These are phyloP conservation scores for Plasmopara viticola DNA, from an alignment of 352 stramenopile genomes.

Conservation along the genomic window DNA sequence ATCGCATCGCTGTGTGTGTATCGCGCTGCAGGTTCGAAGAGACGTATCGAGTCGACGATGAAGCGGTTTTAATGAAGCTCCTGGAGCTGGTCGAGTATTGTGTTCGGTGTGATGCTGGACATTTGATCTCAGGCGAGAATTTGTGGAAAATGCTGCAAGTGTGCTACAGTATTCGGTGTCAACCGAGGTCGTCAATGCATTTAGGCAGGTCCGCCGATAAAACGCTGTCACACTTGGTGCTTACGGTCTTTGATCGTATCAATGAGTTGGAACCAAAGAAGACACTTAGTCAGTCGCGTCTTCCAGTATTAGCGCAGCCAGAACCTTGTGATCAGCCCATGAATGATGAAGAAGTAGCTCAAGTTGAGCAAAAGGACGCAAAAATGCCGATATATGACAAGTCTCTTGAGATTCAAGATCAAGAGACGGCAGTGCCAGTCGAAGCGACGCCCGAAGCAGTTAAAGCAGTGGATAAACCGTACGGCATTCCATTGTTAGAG, in stretches of 20 bases:
- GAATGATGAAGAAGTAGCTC: not conserved
- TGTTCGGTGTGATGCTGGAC: slow-evolving; percentile 87
- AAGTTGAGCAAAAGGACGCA: slow-evolving; percentile 9
- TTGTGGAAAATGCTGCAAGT: slow-evolving; percentile 95
- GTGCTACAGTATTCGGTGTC: slow-evolving; percentile 94
- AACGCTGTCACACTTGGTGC: slow-evolving; percentile 94
- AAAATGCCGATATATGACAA: slow-evolving; percentile 16
- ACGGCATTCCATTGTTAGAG: slow-evolving; percentile 88
- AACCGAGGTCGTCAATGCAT: slow-evolving; percentile 84
- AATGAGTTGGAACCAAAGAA: slow-evolving; percentile 49
- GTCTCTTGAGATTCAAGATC: slow-evolving; percentile 21
- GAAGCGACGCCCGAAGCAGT: slow-evolving; percentile 8
- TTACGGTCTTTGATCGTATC: slow-evolving; percentile 94
- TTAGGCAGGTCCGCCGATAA: slow-evolving; percentile 93
- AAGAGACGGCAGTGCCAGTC: not conserved
- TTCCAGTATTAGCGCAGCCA: slow-evolving; percentile 3
- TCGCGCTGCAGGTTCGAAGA: slow-evolving; percentile 94
- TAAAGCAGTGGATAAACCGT: slow-evolving; percentile 38
- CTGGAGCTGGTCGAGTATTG: slow-evolving; percentile 95
- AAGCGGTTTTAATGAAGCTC: slow-evolving; percentile 93
- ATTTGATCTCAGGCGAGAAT: slow-evolving; percentile 87
- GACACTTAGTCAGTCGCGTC: slow-evolving; percentile 10
- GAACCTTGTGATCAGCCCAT: not conserved
- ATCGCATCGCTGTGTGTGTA: slow-evolving; percentile 90
- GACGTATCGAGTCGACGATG: slow-evolving; percentile 88